Base-by-base conservation (phyloP, 1,284 basidiomycete genomes). In the Sporisorium exsertum region DNA sequence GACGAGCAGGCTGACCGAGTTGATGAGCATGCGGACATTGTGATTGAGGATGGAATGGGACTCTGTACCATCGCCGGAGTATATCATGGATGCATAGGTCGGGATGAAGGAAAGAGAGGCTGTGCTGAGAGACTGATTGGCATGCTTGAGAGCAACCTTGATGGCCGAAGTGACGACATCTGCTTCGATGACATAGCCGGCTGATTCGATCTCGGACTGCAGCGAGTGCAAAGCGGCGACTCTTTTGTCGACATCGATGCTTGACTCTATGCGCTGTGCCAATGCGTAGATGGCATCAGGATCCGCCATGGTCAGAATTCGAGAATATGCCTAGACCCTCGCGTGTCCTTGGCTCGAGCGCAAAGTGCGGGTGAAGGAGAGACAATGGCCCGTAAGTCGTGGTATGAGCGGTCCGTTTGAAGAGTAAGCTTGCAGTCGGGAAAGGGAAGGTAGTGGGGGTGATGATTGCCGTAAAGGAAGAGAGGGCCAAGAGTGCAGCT, bases 61-160 rank as follows among this genome's bases (percentile, higher is more conserved):
- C 35, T 73, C 64, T n/a, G 43, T 43, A 12, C 49, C 66, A 27
- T 72, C 59, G 16, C 60, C 63, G 2, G 64, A 58, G 54, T 72
- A 70, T 37, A 80, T 66, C 64, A 73, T 69, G n/a, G 75, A 68
- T 15, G 71, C 69, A 45, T 84, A 78, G 32, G 71, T 70, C 7
- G 82, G 64, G 12, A 87, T 76, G 67, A 79, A 79, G 33, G 75
- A 52, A 42, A 87, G 80, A 2, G 81, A 79, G 16, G 84, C 79
- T 22, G 61, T 69, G 9, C 77, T 77, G 5, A 95, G 87, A 80
- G 93, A 92, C 81, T 93, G 91, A 86, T 95, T 94, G 50, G 92
- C 89, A 55, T 91, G 91, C 78, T 92, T 90, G 78, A 95, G 88
- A 78, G 91, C 92, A 56, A 90, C 81, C 86, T 93, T 94, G 82